Conservation (phyloP, 345 rosid genomes). For the Aquilaria yunnanensis region DNA sequence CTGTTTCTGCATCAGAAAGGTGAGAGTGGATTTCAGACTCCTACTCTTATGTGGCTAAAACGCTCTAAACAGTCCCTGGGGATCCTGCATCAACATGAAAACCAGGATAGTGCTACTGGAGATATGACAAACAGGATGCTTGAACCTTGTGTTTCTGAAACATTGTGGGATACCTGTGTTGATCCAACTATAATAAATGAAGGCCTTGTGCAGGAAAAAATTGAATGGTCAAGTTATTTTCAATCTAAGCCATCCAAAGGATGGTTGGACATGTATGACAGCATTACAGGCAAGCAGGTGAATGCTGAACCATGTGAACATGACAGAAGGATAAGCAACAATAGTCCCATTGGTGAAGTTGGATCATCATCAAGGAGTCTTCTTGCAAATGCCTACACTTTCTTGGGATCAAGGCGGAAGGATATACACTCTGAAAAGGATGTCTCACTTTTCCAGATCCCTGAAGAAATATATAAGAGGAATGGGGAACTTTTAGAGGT, state of each 20-base stretch:
- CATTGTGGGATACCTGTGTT: slow-evolving; percentile 61
- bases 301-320: slow-evolving; percentile 21
- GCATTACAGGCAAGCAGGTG: slow-evolving; percentile 27
- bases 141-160: slow-evolving; percentile 31
- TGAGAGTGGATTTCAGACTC: slow-evolving; percentile 42
- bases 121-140: slow-evolving; percentile 27
- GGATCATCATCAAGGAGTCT: slow-evolving; percentile 31
- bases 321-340: slow-evolving; percentile 27
- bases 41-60: slow-evolving; percentile 59
- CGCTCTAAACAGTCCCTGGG: slow-evolving; percentile 38
- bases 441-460: slow-evolving; percentile 40
- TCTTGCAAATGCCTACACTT: slow-evolving; percentile 30
- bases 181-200: slow-evolving; percentile 56
- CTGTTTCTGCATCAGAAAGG: slow-evolving; percentile 42
- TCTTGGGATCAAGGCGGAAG: slow-evolving; percentile 49
- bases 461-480: slow-evolving; percentile 68
- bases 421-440: slow-evolving; percentile 31
- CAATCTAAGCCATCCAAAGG: slow-evolving; percentile 30
- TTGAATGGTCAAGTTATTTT: slow-evolving; percentile 38
- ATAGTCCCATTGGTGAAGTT: slow-evolving; percentile 26
- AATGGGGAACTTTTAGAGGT: slow-evolving; percentile 94
- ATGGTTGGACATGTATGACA: slow-evolving; percentile 53
- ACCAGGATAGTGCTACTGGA: slow-evolving; percentile 21
- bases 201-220: slow-evolving; percentile 49
- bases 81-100: slow-evolving; percentile 24